Conservation (phyloP, 305 asterid genomes). For the Fraxinus sp. region DNA sequence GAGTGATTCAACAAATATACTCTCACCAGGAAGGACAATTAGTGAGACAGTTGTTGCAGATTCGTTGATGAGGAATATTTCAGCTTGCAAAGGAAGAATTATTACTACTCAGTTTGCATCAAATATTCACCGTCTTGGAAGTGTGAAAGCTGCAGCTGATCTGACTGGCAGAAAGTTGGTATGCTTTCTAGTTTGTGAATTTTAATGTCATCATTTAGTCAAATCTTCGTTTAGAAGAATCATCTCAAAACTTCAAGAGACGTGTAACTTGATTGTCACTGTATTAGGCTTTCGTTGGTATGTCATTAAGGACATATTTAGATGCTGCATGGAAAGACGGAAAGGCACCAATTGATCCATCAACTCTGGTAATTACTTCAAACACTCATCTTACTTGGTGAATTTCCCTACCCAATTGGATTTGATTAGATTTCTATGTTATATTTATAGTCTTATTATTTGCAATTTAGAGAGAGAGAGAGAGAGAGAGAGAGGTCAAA, state of each 20-base stretch:
- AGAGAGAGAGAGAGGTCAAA: neutral
- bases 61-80: slow-evolving; percentile 73
- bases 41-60: slow-evolving; percentile 95
- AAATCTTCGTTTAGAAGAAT: slow-evolving; percentile 13
- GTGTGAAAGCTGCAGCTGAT: slow-evolving; percentile 99
- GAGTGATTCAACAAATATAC: slow-evolving; percentile 98
- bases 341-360: slow-evolving; percentile 97
- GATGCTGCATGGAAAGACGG: slow-evolving; percentile 99
- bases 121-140: slow-evolving; percentile 95
- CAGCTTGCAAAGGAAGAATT: slow-evolving; percentile 89
- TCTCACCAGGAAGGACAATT: slow-evolving; percentile 94
- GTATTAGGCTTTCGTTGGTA: slow-evolving; percentile 90
- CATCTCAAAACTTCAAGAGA: slow-evolving; percentile 21
- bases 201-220: neutral
- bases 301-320: slow-evolving; percentile 96
- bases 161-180: slow-evolving; percentile 97
- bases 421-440: slow-evolving; percentile 5
- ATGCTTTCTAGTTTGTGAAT: slow-evolving; percentile 24
- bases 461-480: neutral
- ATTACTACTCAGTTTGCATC: slow-evolving; percentile 97
- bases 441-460: neutral
- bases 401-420: neutral
- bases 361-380: slow-evolving; percentile 72
- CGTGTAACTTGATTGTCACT: slow-evolving; percentile 21
- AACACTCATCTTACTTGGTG: slow-evolving; percentile 11